Base-by-base conservation (phyloP, 2,329 filamentous ascomycete genomes). In the Fusarium ramigenum region DNA sequence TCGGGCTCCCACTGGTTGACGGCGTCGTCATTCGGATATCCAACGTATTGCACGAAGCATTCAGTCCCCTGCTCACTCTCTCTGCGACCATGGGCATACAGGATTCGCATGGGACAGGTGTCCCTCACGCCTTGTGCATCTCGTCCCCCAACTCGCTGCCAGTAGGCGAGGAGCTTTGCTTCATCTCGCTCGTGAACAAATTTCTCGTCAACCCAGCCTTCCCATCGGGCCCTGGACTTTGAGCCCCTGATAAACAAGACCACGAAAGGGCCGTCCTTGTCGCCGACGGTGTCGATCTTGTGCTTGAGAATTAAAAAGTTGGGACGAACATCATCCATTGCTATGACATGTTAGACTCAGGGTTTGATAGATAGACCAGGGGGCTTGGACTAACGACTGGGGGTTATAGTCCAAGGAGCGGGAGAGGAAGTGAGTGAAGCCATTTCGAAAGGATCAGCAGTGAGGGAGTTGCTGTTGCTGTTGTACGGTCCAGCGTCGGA, bases 401-500 rank as follows among this genome's bases (percentile, higher is more conserved):
- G 47, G 15, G 11, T 19, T 18, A 23, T 14, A 50, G 21, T 11
- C 21, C 47, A 34, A 18, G 28, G 3, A 34, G 7, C 11, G 8
- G 21, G 5, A 23, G 15, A 12, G 15, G 47, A 50, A 18, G 15
- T n/a, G 7, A 6, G 7, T 16, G 21, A 18, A 18, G 28, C 0
- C 30, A 50, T 32, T 18, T 32, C 21, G 6, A 16, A 23, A 2
- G 5, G 5, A 11, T 23, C 18, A 18, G 28, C 1, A 9, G 21
- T 18, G 15, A 19, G 11, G 2, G 12, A 19, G 10, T 44, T 44
- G 23, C 16, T 44, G 16, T 19, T 44, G 3, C 18, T 25, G 16
- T 8, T 25, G 4, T 23, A 23, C 4, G 1, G n/a, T n/a, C 15
- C 7, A 10, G n/a, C 5, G 15, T 43, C 9, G 9, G 7, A 6